Evolutionary conservation across 257 asterid species (phyloP).

Genomic region (Solanum megistacrolobum): DNA sequence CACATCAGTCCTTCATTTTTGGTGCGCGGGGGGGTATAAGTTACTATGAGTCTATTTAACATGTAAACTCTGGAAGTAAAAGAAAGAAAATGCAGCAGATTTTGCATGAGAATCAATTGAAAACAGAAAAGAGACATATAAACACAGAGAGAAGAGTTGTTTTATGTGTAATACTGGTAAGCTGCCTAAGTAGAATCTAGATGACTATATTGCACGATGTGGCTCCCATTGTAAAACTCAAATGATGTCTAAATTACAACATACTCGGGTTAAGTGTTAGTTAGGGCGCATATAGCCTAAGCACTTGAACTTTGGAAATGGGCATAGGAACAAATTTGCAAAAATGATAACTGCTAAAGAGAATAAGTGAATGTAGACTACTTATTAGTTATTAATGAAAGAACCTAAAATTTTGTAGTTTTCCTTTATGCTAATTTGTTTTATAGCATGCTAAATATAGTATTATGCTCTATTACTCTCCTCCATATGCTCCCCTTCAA

Average conservation of each 20-base stretch:
- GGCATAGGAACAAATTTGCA: not conserved
- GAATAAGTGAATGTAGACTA: not conserved
- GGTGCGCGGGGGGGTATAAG: not conserved
- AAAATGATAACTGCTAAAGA: not conserved
- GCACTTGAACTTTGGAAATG: not conserved
- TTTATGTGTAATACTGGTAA: not conserved
- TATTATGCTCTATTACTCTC: not conserved
- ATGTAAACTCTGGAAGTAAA: not conserved
- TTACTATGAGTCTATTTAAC: not conserved
- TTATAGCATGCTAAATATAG: not conserved
- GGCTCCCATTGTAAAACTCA: not conserved
- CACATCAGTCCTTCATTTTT: not conserved
- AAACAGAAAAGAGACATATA: not conserved
- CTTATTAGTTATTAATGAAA: not conserved
- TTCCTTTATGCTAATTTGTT: not conserved
- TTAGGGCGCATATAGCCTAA: not conserved
- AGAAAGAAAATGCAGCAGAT: not conserved
- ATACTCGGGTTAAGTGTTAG: not conserved
- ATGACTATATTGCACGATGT: not conserved
- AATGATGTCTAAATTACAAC: not conserved
- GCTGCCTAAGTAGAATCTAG: not conserved
- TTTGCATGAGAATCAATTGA: not conserved
- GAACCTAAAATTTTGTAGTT: not conserved
- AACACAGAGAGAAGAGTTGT: not conserved
- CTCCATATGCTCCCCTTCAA: not conserved